Percentiles rank a stretch among this genome's conserved stretches.
Conservation (phyloP, 139 green algal genomes). For the Tetradesmus lagerheimii region DNA sequence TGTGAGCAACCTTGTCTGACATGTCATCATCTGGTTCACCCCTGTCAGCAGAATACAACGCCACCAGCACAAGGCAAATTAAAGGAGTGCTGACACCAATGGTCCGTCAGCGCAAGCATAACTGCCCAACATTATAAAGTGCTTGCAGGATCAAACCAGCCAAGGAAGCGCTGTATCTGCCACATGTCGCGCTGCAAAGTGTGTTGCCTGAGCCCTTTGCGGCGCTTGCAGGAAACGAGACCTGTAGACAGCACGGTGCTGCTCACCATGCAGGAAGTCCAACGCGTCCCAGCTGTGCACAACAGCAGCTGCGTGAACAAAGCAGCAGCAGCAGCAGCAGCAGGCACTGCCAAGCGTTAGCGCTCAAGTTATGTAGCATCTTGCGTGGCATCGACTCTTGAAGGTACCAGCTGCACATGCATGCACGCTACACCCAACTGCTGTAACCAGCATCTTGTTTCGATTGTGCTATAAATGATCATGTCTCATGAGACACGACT, state of each 20-base stretch:
- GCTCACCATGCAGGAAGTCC: slow-evolving; percentile 36
- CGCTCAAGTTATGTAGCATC: too few relatives aligned
- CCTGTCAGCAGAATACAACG: neutral
- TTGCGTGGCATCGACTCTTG: neutral
- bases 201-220: too few relatives aligned
- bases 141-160: too few relatives aligned
- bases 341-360: neutral
- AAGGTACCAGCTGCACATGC: neutral
- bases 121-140: too few relatives aligned
- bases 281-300: slow-evolving; percentile 32
- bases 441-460: neutral
- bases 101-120: too few relatives aligned
- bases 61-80: too few relatives aligned
- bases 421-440: neutral
- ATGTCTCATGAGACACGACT: too few relatives aligned
- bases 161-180: too few relatives aligned
- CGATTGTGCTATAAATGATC: too few relatives aligned
- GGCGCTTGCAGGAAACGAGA: neutral
- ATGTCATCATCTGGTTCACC: neutral
- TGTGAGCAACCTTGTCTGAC: neutral
- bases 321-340: neutral
- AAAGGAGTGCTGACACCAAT: too few relatives aligned
- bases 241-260: neutral
- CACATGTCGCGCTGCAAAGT: too few relatives aligned
- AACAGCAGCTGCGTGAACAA: slow-evolving; percentile 38